Conservation (phyloP, 2,329 filamentous ascomycete genomes). For the Dactylellina parvicollis region DNA sequence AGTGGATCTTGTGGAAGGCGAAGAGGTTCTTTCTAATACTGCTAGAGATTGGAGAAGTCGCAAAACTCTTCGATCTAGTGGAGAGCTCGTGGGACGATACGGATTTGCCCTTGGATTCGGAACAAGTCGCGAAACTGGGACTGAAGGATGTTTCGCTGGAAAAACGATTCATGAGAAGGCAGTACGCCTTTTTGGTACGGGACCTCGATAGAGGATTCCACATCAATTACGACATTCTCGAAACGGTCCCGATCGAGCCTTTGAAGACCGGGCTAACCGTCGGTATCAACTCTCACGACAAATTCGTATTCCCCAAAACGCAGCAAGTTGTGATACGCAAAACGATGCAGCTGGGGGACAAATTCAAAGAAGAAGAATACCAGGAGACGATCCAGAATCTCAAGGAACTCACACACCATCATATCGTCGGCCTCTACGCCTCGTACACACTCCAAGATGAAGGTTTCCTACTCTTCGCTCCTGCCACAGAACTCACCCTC, state of each 20-base stretch:
- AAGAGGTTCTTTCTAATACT: conserved; percentile 77
- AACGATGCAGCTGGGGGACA: conserved; percentile 65
- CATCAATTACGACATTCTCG: conserved; percentile 72
- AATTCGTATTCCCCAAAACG: conserved; percentile 63
- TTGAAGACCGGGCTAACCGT: conserved; percentile 37
- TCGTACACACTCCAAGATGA: conserved; percentile 74
- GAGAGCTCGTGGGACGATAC: conserved; percentile 81
- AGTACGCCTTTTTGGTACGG: conserved; percentile 75
- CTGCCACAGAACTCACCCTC: conserved; percentile 74
- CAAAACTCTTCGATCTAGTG: conserved; percentile 78
- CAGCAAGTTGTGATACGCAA: conserved; percentile 71
- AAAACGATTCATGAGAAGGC: conserved; percentile 74
- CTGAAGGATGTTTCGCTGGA: conserved; percentile 74
- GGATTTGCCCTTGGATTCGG: conserved; percentile 75
- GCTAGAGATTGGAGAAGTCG: conserved; percentile 74
- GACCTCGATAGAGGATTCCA: conserved; percentile 71
- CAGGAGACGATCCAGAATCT: conserved; percentile 70
- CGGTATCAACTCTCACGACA: conserved; percentile 43
- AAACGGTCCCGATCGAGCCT: conserved; percentile 75
- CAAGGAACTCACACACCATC: conserved; percentile 71
- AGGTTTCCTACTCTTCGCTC: conserved; percentile 74
- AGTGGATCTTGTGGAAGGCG: conserved; percentile 77
- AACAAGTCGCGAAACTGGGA: conserved; percentile 72
- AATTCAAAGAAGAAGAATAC: conserved; percentile 65
- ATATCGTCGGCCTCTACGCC: conserved; percentile 75